Evolutionary conservation across 2,329 filamentous ascomycete species (phyloP).

Genomic region (Aspergillus latus): DNA sequence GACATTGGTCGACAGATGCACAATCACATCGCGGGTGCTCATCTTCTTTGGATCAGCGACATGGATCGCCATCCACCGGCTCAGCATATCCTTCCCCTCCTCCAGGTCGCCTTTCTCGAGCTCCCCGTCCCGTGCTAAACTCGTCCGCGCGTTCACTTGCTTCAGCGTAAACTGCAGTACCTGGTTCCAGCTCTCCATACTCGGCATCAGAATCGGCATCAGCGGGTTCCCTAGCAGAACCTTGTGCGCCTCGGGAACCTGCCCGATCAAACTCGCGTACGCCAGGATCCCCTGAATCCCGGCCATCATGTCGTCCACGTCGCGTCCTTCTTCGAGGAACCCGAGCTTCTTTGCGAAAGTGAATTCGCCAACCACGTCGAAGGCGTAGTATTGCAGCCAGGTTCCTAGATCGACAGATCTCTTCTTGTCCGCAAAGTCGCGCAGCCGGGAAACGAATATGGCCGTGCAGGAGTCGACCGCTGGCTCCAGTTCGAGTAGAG

Average conservation of each 20-base stretch:
- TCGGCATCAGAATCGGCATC: not conserved
- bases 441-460: not conserved
- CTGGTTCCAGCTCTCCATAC: conserved; percentile 9
- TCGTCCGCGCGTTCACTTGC: conserved; percentile 3
- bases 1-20: conserved; percentile 4
- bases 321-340: conserved; percentile 71
- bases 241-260: conserved; percentile 69
- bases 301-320: conserved; percentile 70
- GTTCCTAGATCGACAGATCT: conserved; percentile 13
- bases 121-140: not conserved
- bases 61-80: conserved; percentile 6
- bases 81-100: conserved; percentile 7
- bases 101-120: not conserved
- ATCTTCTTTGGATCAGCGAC: not conserved
- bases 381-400: conserved; percentile 79
- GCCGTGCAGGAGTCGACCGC: conserved; percentile 14
- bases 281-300: conserved; percentile 50
- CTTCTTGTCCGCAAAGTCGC: conserved; percentile 17
- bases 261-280: conserved; percentile 50
- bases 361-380: conserved; percentile 76
- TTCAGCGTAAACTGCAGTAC: conserved; percentile 9
- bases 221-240: conserved; percentile 34
- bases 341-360: conserved; percentile 75
- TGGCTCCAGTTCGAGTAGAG: conserved; percentile 10
- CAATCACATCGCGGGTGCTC: conserved; percentile 5